Evolutionary conservation across 331 rosid genomes (phyloP), one percentile per base, ranked within the genome.

Genomic region (Malus hybrid): DNA sequence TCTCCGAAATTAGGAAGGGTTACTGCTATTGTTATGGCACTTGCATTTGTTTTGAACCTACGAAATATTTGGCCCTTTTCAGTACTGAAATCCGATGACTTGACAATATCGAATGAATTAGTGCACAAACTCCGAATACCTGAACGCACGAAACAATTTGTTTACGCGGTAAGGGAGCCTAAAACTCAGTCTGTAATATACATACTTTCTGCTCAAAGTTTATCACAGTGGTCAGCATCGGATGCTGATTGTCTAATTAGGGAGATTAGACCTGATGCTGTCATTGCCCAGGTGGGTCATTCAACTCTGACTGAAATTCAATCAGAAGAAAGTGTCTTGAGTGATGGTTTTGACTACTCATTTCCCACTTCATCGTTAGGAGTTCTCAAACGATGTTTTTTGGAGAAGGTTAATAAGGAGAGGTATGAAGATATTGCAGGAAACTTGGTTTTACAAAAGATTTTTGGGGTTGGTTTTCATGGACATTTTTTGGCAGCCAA

Each of bases 251-350:
- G 46, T 39, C 46, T 39, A 39, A 83, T 93, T 33, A 73, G 85
- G 60, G 91, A 80, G 73, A 72, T 93, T 32, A 84, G 64, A 61
- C 97, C 96, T 36, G 97, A 90, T 16, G 94, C 91, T 16, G 97
- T 93, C 50, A 71, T 90, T 18, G 88, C 88, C 19, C 96, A 90
- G 75, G 78, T 86, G 42, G 87, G 83, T 24, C 56, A 28, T 71
- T 84, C 86, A 6, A 76, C 88, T 2, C 65, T 66, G 24, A 28
- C 78, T 0, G 85, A 79, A 72, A 73, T 84, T 70, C 85, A 74
- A 9, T 72, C 84, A 0, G 87, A 79, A 65, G 87, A 81, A 52
- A 70, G 58, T 68, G 81, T 73, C 39, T 32, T 75, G 33, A 46
- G 36, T 18, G 71, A 77, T 77, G 69, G 77, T 46, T 72, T 68